Evolutionary conservation across 2,329 filamentous ascomycete species (phyloP).

Genomic region (Ceratocystis lukuohia): DNA sequence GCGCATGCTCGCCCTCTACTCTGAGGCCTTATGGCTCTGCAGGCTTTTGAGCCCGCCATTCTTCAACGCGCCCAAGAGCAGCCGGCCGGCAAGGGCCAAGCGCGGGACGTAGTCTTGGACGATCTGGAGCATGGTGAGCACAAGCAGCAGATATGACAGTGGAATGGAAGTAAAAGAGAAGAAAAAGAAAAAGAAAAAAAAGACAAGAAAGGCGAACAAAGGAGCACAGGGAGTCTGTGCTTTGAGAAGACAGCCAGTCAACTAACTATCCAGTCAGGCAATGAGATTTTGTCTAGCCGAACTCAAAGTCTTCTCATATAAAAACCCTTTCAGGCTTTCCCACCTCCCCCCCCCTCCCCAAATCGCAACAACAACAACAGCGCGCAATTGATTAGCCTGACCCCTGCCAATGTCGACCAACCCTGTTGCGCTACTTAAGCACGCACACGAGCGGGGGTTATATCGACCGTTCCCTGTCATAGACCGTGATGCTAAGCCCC

Average conservation of each 20-base stretch:
- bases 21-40: neutral
- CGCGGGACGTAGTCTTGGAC: neutral
- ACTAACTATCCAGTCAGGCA: too few species aligned
- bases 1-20: neutral
- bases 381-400: neutral
- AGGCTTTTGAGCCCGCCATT: neutral
- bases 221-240: neutral
- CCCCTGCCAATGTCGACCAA: neutral
- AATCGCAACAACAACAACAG: neutral
- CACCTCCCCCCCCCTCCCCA: neutral
- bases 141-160: neutral
- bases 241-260: neutral
- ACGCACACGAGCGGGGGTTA: neutral
- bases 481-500: neutral
- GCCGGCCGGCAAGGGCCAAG: neutral
- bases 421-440: neutral
- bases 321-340: neutral
- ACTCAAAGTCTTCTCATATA: neutral
- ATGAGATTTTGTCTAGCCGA: neutral
- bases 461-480: neutral
- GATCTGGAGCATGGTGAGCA: neutral
- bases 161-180: neutral
- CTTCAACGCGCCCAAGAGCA: neutral
- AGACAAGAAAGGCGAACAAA: neutral
- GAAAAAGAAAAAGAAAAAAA: neutral